Evolutionary conservation across 2,329 filamentous ascomycete genomes (phyloP).

Genomic region (Bipolaris bicolor): DNA sequence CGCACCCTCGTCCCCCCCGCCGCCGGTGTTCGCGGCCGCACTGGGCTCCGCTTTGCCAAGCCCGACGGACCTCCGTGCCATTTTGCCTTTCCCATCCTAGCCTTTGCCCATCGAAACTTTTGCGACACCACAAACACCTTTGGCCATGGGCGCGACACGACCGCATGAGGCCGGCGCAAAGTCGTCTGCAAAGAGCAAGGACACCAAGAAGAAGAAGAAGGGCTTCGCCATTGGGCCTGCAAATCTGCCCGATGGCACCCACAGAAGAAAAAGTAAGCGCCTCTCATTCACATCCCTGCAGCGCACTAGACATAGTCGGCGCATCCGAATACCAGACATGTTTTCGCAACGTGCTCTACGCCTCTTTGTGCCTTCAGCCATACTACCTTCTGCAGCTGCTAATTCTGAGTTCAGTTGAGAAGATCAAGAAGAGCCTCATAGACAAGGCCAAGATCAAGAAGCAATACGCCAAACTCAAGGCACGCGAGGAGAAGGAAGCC

Average conservation of each 20-base stretch:
- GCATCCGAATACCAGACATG: background rate
- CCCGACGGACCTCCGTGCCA: conserved; percentile 24
- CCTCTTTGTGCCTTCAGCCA: background rate
- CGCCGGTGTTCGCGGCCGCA: conserved; percentile 15
- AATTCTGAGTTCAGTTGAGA: conserved; percentile 65
- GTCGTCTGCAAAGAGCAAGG: conserved; percentile 51
- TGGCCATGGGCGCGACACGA: conserved; percentile 65
- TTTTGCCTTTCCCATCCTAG: conserved; percentile 7
- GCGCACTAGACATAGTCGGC: background rate
- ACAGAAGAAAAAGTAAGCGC: conserved; percentile 74
- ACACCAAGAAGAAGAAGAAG: conserved; percentile 57
- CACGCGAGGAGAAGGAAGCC: conserved; percentile 56
- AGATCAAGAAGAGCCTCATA: conserved; percentile 88
- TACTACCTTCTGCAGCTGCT: background rate
- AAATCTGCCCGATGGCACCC: conserved; percentile 88
- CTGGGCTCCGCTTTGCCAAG: conserved; percentile 27
- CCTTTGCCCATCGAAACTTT: conserved; percentile 4
- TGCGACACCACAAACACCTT: background rate
- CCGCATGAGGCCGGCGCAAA: conserved; percentile 55
- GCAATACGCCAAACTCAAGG: conserved; percentile 86
- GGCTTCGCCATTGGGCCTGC: conserved; percentile 88
- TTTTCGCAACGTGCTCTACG: background rate
- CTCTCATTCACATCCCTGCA: background rate
- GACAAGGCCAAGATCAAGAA: conserved; percentile 94
- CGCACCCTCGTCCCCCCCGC: background rate